Evolutionary conservation across 768 basidiomycete species (phyloP).

Genomic region (Suillus americanus): DNA sequence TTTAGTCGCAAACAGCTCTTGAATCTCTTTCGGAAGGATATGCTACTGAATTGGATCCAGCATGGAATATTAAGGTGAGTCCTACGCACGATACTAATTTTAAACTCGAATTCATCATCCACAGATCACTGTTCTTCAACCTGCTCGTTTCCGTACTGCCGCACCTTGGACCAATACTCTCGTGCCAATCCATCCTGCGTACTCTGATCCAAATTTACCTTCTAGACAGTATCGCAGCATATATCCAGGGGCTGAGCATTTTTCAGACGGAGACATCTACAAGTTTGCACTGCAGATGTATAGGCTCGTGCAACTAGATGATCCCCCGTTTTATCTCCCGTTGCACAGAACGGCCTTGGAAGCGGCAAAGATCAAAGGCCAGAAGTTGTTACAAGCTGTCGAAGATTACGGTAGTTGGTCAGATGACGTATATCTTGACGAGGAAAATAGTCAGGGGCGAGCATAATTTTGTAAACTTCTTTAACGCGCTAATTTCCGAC

Average conservation of each 20-base stretch:
- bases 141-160: constrained; percentile 22
- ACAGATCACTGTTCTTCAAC: constrained; percentile 27
- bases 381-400: constrained; percentile 21
- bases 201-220: constrained; percentile 17
- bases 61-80: constrained; percentile 48
- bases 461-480: not conserved
- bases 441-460: not conserved
- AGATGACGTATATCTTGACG: constrained; percentile 22
- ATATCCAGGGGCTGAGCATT: constrained; percentile 10
- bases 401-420: constrained; percentile 30
- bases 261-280: constrained; percentile 19
- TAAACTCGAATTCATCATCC: not conserved
- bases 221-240: constrained; percentile 14
- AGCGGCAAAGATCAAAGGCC: constrained; percentile 22
- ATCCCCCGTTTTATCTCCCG: constrained; percentile 26
- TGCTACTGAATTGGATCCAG: constrained; percentile 41
- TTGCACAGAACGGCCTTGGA: constrained; percentile 22
- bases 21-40: constrained; percentile 40
- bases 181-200: constrained; percentile 21
- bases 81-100: not conserved
- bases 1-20: constrained; percentile 26
- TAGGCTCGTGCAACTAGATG: constrained; percentile 19
- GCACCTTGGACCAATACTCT: constrained; percentile 4
- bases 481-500: not conserved
- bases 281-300: constrained; percentile 23